Evolutionary conservation across 768 basidiomycete species (phyloP).

Genomic region (Suillus placidus): DNA sequence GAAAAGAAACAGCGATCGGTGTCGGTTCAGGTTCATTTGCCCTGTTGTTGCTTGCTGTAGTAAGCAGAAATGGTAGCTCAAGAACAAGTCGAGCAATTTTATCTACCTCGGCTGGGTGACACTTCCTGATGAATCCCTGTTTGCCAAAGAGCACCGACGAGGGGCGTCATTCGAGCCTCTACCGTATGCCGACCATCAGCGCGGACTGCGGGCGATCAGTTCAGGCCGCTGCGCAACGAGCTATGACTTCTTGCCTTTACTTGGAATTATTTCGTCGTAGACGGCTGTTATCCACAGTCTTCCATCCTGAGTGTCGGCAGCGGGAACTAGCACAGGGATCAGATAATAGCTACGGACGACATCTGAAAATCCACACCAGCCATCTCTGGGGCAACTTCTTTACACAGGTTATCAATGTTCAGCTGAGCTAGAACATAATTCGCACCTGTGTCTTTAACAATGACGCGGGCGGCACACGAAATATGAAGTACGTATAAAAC

Average conservation of each 20-base stretch:
- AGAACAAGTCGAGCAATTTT: background rate
- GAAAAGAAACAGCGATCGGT: background rate
- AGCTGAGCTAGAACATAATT: background rate
- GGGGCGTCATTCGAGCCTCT: background rate
- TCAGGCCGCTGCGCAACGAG: background rate
- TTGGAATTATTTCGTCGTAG: background rate
- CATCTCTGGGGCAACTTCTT: background rate
- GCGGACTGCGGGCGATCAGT: background rate
- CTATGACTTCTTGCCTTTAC: background rate
- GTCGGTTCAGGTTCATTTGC: background rate
- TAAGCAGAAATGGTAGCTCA: background rate
- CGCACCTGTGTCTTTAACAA: conserved; percentile 1
- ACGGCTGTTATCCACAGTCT: background rate
- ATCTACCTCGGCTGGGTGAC: background rate
- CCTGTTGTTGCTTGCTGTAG: background rate
- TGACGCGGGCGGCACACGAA: background rate
- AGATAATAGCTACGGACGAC: background rate
- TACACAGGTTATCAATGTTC: background rate
- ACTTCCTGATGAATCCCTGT: background rate
- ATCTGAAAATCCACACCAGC: background rate
- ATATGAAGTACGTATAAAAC: background rate
- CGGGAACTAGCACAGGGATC: background rate
- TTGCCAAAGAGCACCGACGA: background rate
- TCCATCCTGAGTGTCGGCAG: background rate
- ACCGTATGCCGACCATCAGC: background rate